phyloP scores from a whole-genome alignment of 1,284 basidiomycete species.

The Vanrija sp. region DNA sequence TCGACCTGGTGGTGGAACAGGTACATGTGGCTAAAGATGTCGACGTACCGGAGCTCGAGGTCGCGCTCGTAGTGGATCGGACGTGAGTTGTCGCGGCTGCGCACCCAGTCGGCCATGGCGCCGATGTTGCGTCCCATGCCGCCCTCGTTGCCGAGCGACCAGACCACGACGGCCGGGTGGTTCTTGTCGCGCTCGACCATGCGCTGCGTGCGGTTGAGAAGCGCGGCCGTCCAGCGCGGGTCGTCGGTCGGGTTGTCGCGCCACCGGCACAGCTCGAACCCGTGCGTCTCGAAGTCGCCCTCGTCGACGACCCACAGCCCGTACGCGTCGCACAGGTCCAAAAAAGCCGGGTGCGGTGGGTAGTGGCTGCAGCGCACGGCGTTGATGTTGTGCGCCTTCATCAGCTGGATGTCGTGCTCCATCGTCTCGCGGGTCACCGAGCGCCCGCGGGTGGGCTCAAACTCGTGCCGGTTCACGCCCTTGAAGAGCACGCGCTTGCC shows the following conservation, averaged over 20 bases:
- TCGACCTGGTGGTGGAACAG: constrained; percentile 14
- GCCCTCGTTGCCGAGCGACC: constrained; percentile 22
- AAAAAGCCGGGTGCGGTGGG: constrained; percentile 17
- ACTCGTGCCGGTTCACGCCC: constrained; percentile 22
- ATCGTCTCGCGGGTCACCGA: constrained; percentile 9
- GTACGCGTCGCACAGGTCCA: constrained; percentile 22
- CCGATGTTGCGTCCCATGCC: constrained; percentile 18
- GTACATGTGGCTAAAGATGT: constrained; percentile 28
- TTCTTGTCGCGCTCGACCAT: constrained; percentile 25
- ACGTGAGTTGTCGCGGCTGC: constrained; percentile 15
- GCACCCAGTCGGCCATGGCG: constrained; percentile 15
- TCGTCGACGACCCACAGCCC: constrained; percentile 25
- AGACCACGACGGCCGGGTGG: constrained; percentile 16
- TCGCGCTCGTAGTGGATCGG: constrained; percentile 29
- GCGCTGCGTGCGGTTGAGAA: constrained; percentile 10
- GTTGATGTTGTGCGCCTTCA: constrained; percentile 23
- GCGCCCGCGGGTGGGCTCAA: constrained; percentile 12
- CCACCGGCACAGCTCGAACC: constrained; percentile 14
- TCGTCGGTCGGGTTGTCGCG: constrained; percentile 14
- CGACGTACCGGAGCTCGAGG: constrained; percentile 8
- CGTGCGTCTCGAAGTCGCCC: constrained; percentile 20
- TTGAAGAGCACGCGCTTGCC: constrained; percentile 14
- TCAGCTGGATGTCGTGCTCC: constrained; percentile 17
- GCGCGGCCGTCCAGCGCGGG: constrained; percentile 4
- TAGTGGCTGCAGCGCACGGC: constrained; percentile 18